Base-by-base conservation (phyloP, 768 basidiomycete species). In the Tubosaeta sp. region DNA sequence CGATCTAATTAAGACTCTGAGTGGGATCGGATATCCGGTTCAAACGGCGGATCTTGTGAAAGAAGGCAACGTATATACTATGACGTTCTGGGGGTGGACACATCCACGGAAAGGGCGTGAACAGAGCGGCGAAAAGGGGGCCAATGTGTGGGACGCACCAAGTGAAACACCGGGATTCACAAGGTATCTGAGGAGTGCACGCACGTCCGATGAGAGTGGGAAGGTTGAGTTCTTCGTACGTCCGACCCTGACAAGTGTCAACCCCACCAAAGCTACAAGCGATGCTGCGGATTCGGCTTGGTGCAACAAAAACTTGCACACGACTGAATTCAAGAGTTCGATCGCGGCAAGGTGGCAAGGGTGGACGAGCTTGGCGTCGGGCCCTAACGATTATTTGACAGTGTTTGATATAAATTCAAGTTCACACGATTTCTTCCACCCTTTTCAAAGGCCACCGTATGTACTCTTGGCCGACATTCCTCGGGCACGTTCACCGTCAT, bases 31-130 rank as follows among this genome's bases (percentile, higher is more conserved):
- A 45, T 19, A 18, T 35, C 43, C 31, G 41, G 43, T 34, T 48
- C 41, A 52, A 48, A 32, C 53, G 35, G 46, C 58, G 64, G 63
- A 64, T 66, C 64, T 53, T 63, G 64, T 58, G 61, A 51, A 59
- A 51, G 44, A 51, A 59, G 52, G 45, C 24, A 62, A 59, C 41
- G 40, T 45, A 29, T 34, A 49, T 52, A 32, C 45, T 35, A 48
- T 56, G 63, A 64, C 51, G 51, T 64, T 46, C 48, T 44, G 44
- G 41, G 38, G 24, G 29, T 24, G 49, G n/a, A 38, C 38, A 8
- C 8, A 21, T 24, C 24, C 46, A 27, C 12, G 14, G 48, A 51
- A 46, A 32, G 52, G 45, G 42, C 41, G 21, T 55, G 59, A 58
- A 49, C 32, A 21, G 31, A 52, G 52, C 51, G 62, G 59, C 25